These are phyloP conservation scores for Schizochytrium sp. DNA, from an alignment of 108 stramenopile species.

Conservation along the genomic window DNA sequence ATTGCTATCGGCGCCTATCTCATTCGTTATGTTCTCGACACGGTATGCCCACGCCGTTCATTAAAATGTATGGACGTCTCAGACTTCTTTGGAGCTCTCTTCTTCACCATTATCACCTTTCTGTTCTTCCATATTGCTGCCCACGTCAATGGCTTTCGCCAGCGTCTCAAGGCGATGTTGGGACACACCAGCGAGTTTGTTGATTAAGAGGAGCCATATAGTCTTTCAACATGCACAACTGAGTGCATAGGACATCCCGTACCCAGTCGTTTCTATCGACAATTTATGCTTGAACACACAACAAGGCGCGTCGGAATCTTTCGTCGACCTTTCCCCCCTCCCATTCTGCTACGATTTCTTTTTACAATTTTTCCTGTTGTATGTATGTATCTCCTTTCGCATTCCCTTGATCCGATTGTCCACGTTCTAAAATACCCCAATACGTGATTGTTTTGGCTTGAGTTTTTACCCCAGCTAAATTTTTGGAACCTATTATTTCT, in stretches of 20 bases:
- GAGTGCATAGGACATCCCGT: neutral
- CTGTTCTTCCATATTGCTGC: conserved; percentile 85
- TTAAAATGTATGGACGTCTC: conserved; percentile 81
- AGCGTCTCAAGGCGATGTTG: conserved; percentile 46
- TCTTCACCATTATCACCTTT: conserved; percentile 83
- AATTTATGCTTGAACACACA: too few relatives aligned
- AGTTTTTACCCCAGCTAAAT: too few relatives aligned
- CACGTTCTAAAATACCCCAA: too few relatives aligned
- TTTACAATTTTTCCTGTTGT: too few relatives aligned
- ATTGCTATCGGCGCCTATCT: conserved; percentile 84
- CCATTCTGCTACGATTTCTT: too few relatives aligned
- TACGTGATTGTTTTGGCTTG: too few relatives aligned
- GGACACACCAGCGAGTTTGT: conserved; percentile 14
- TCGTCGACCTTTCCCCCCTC: too few relatives aligned
- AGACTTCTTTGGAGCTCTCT: conserved; percentile 81
- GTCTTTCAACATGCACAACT: neutral
- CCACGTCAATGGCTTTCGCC: conserved; percentile 38
- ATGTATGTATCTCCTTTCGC: too few relatives aligned
- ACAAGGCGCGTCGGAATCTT: too few relatives aligned
- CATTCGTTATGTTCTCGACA: conserved; percentile 82
- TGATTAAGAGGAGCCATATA: neutral
- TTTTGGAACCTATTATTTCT: too few relatives aligned
- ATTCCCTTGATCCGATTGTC: too few relatives aligned
- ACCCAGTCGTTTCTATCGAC: too few relatives aligned
- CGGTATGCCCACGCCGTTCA: conserved; percentile 83